Evolutionary conservation across 163 green algal species (phyloP).

Genomic region (Coccomyxa subellipsoidea): DNA sequence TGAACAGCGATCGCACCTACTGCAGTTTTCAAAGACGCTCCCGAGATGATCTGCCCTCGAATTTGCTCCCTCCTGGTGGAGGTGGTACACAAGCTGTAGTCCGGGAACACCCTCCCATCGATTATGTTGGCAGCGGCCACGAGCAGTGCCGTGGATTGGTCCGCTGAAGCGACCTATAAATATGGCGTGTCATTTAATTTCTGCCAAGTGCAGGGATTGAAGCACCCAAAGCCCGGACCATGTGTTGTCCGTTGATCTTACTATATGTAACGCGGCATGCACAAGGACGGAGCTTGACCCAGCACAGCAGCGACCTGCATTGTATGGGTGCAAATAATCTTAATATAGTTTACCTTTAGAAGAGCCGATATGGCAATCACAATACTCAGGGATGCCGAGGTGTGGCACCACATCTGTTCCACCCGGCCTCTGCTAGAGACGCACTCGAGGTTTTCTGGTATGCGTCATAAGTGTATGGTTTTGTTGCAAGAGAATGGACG

Average conservation of each 20-base stretch:
- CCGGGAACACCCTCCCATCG: not conserved
- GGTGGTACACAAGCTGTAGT: not conserved
- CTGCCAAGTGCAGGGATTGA: too few species aligned
- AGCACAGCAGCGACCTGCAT: not conserved
- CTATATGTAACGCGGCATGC: not conserved
- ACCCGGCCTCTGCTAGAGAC: too few species aligned
- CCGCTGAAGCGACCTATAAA: not conserved
- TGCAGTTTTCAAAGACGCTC: not conserved
- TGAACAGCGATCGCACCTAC: not conserved
- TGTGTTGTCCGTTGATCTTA: not conserved
- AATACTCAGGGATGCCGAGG: conserved; percentile 29
- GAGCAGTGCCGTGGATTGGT: not conserved
- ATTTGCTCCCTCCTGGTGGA: not conserved
- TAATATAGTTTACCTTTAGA: not conserved
- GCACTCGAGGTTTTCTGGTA: too few species aligned
- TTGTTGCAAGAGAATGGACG: too few species aligned
- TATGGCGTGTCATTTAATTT: not conserved
- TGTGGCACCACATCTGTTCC: conserved; percentile 58
- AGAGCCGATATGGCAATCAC: not conserved
- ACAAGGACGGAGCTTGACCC: not conserved
- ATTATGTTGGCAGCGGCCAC: not conserved
- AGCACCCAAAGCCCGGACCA: not conserved
- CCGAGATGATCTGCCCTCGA: not conserved
- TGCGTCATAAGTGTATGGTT: too few species aligned
- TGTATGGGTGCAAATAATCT: not conserved